A percentile compares a stretch with the other conserved stretches of the same genome.
Conservation (phyloP, 2,329 filamentous ascomycete genomes). For the Chaetomiaceae sp. region DNA sequence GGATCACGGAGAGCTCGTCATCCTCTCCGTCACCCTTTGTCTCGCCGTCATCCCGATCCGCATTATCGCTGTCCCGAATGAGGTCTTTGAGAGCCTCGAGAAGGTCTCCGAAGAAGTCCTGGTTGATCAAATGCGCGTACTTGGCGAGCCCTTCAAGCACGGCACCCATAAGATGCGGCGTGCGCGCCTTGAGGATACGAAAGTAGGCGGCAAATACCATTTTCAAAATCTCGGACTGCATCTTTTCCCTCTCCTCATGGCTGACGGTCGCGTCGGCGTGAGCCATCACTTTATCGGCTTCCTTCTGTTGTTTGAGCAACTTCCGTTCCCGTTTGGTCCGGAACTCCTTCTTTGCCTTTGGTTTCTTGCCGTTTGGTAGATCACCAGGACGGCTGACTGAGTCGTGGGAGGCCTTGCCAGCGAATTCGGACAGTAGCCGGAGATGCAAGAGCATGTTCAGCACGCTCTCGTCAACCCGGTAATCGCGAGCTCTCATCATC, state of each 20-base stretch:
- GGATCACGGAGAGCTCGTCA: slow-evolving; percentile 46
- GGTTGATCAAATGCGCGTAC: slow-evolving; percentile 95
- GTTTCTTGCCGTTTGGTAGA: slow-evolving; percentile 48
- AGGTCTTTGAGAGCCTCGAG: slow-evolving; percentile 92
- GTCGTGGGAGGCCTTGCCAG: slow-evolving; percentile 75
- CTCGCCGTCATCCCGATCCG: slow-evolving; percentile 42
- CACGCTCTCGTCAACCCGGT: slow-evolving; percentile 75
- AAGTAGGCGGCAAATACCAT: slow-evolving; percentile 95
- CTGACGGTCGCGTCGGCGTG: slow-evolving; percentile 86
- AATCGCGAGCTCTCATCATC: slow-evolving; percentile 91
- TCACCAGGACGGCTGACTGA: slow-evolving; percentile 55
- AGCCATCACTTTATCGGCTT: slow-evolving; percentile 86
- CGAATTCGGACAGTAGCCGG: slow-evolving; percentile 82
- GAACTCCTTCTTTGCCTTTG: slow-evolving; percentile 75
- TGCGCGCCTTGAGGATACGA: slow-evolving; percentile 79
- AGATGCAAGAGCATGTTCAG: slow-evolving; percentile 89
- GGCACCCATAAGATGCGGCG: slow-evolving; percentile 87
- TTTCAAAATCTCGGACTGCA: slow-evolving; percentile 94
- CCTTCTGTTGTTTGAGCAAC: slow-evolving; percentile 76
- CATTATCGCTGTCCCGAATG: slow-evolving; percentile 67
- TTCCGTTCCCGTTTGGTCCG: slow-evolving; percentile 86
- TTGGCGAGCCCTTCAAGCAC: slow-evolving; percentile 91
- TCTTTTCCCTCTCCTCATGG: slow-evolving; percentile 87
- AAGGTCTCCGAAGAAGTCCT: slow-evolving; percentile 96
- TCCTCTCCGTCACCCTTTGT: slow-evolving; percentile 45